phyloP scores from a whole-genome alignment of 208 protist genomes.

The Borovskyia barvae region DNA sequence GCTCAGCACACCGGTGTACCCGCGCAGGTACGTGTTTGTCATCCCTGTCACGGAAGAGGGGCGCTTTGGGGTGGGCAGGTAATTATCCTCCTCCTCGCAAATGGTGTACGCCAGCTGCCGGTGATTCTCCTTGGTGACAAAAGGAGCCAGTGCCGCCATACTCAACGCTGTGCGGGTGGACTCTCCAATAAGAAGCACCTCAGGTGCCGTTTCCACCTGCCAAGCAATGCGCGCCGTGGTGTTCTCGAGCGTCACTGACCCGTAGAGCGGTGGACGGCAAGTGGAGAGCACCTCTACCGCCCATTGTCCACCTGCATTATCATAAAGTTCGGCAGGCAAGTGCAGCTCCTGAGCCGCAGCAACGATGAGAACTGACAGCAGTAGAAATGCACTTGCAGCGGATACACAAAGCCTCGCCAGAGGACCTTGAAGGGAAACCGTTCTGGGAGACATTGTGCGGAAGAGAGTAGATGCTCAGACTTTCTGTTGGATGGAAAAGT shows the following conservation, averaged over 20 bases:
- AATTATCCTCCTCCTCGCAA: conserved; percentile 51
- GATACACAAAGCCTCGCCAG: no score
- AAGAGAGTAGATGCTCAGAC: no score
- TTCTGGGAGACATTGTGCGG: no score
- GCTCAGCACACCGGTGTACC: conserved; percentile 38
- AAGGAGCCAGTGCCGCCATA: conserved; percentile 27
- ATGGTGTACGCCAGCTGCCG: conserved; percentile 29
- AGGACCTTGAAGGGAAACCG: no score
- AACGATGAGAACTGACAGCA: no score
- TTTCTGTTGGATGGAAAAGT: no score
- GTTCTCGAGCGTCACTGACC: conserved; percentile 40
- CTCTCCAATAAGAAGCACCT: conserved; percentile 17
- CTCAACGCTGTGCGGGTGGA: conserved; percentile 18
- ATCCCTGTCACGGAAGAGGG: conserved; percentile 28
- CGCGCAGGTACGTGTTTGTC: conserved; percentile 41
- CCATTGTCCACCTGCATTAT: conserved; percentile 59
- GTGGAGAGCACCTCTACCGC: conserved; percentile 51
- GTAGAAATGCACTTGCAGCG: no score
- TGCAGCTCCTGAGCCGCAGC: conserved; percentile 22
- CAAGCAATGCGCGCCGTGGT: conserved; percentile 33
- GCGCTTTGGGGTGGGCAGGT: conserved; percentile 40
- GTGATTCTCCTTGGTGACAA: conserved; percentile 24
- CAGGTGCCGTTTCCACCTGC: conserved; percentile 12
- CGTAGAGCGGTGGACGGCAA: conserved; percentile 24
- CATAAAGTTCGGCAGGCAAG: conserved; percentile 40